Evolutionary conservation across 2,329 filamentous ascomycete genomes (phyloP).

Genomic region (Bipolaris sorokiniana): DNA sequence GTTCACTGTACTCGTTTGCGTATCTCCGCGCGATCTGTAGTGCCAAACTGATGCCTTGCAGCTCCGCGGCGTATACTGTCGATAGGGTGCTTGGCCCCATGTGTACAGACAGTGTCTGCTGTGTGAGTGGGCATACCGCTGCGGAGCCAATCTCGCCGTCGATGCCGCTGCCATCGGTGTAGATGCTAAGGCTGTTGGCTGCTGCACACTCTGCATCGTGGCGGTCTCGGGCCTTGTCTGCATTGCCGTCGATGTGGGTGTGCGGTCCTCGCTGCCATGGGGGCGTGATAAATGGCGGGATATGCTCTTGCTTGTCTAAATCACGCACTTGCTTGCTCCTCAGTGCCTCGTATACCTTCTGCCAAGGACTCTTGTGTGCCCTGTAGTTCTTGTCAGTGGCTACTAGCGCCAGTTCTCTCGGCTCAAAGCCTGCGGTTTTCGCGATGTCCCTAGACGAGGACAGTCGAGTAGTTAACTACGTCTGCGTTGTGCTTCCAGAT

Average conservation of each 20-base stretch:
- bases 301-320: conserved; percentile 19
- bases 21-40: conserved; percentile 25
- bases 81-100: conserved; percentile 16
- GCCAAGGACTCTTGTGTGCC: conserved; percentile 10
- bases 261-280: conserved; percentile 16
- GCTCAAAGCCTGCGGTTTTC: conserved; percentile 14
- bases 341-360: conserved; percentile 21
- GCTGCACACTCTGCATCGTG: conserved; percentile 20
- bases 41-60: conserved; percentile 26
- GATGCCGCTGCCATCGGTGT: conserved; percentile 29
- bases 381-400: conserved; percentile 8
- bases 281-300: conserved; percentile 20
- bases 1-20: conserved; percentile 11
- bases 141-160: conserved; percentile 22
- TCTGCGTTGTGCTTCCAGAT: conserved; percentile 25
- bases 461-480: conserved; percentile 18
- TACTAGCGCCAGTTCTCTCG: conserved; percentile 1
- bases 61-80: conserved; percentile 23
- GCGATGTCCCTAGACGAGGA: conserved; percentile 14
- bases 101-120: conserved; percentile 19
- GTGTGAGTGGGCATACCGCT: conserved; percentile 21
- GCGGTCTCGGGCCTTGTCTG: conserved; percentile 14
- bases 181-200: conserved; percentile 25
- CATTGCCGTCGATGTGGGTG: conserved; percentile 22
- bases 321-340: conserved; percentile 10